A percentile compares a stretch with the other conserved stretches of the same genome.
Evolutionary conservation across 306 rosid species (phyloP).

Genomic region (Vigna nakashimae): DNA sequence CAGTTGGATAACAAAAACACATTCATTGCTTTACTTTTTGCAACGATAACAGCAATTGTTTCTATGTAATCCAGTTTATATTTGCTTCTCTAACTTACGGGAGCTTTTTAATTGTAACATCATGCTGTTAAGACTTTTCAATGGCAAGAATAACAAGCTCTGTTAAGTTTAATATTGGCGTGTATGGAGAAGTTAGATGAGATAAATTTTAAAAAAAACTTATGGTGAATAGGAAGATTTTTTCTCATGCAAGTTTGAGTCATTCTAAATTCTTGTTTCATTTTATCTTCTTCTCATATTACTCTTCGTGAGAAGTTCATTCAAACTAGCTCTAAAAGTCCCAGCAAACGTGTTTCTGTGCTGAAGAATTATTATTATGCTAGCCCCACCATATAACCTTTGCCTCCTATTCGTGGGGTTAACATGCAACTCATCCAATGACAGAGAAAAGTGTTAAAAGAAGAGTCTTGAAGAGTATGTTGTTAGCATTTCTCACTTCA

Average conservation of each 20-base stretch:
- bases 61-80: not conserved
- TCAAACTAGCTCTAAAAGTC: not conserved
- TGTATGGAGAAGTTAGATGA: not conserved
- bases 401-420: not conserved
- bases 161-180: not conserved
- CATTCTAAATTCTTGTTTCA: not conserved
- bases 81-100: not conserved
- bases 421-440: not conserved
- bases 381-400: not conserved
- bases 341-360: not conserved
- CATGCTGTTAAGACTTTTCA: not conserved
- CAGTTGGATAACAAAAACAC: not conserved
- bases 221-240: not conserved
- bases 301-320: not conserved
- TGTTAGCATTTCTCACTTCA: not conserved
- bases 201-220: not conserved
- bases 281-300: not conserved
- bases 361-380: not conserved
- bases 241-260: not conserved
- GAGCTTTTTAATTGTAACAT: slow-evolving; percentile 1
- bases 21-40: not conserved
- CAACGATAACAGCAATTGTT: not conserved
- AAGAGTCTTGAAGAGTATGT: not conserved
- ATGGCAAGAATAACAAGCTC: not conserved
- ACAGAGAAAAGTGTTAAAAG: not conserved